A percentile compares a stretch with the other conserved stretches of the same genome.
phyloP scores from a whole-genome alignment of 176 grass and related monocot species.

The Dendrocalamus sinicus region DNA sequence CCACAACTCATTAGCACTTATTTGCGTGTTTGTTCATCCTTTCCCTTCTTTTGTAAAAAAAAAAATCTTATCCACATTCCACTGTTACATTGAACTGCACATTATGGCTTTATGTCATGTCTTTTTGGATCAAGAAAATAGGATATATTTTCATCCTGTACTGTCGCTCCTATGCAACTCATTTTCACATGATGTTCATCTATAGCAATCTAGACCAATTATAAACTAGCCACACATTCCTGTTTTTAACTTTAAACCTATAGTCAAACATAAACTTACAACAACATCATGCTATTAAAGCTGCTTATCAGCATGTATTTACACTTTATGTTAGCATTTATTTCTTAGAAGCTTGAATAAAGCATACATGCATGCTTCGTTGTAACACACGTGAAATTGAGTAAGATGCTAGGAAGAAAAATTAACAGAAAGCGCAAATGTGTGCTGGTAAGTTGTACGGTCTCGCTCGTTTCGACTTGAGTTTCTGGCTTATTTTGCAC shows the following conservation, averaged over 20 bases:
- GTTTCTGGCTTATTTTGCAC: no score
- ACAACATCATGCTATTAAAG: background rate
- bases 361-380: background rate
- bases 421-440: background rate
- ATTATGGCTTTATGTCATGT: no score
- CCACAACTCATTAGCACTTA: no score
- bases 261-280: background rate
- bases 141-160: background rate
- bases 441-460: background rate
- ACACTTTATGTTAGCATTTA: background rate
- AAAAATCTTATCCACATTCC: no score
- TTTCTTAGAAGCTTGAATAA: background rate
- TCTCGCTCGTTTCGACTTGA: no score
- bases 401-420: no score
- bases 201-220: background rate
- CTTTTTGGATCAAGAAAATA: background rate
- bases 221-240: background rate
- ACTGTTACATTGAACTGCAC: no score
- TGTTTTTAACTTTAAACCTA: background rate
- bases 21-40: no score
- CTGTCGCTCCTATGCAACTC: background rate
- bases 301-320: background rate
- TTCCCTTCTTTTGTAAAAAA: no score
- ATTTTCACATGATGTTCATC: background rate
- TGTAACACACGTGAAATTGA: background rate